phyloP scores from a whole-genome alignment of 2,329 filamentous ascomycete species.

The Dothideomycetidae sp. region DNA sequence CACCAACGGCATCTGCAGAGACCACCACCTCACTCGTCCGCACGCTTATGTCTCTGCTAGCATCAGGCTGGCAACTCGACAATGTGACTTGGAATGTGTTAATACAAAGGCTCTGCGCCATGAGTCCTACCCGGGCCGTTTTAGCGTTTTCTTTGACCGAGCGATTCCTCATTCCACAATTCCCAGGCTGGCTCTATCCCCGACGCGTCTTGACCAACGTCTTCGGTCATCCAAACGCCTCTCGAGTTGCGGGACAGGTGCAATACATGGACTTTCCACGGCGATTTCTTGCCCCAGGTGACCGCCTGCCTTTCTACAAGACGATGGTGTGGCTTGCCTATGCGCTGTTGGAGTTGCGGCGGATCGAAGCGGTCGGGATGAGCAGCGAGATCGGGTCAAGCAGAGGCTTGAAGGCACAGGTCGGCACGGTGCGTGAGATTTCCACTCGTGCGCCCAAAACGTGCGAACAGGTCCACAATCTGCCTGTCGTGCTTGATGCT shows the following conservation, averaged over 20 bases:
- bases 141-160: slow-evolving; percentile 66
- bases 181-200: slow-evolving; percentile 52
- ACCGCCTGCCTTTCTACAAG: slow-evolving; percentile 28
- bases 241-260: slow-evolving; percentile 14
- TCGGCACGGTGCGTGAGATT: slow-evolving; percentile 20
- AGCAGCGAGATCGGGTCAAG: slow-evolving; percentile 15
- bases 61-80: slow-evolving; percentile 58
- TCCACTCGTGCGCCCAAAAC: slow-evolving; percentile 26
- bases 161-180: slow-evolving; percentile 59
- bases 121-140: slow-evolving; percentile 38
- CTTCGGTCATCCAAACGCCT: slow-evolving; percentile 18
- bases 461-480: slow-evolving; percentile 28
- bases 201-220: slow-evolving; percentile 17
- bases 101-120: slow-evolving; percentile 49
- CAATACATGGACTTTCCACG: slow-evolving; percentile 18
- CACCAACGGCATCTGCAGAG: slow-evolving; percentile 20
- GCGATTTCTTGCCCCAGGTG: slow-evolving; percentile 15
- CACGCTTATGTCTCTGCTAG: slow-evolving; percentile 42
- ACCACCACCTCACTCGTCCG: slow-evolving; percentile 24
- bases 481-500: slow-evolving; percentile 25
- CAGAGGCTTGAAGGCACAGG: slow-evolving; percentile 17
- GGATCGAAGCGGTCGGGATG: slow-evolving; percentile 22
- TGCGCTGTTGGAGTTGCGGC: slow-evolving; percentile 23
- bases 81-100: slow-evolving; percentile 70
- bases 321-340: slow-evolving; percentile 30